These are phyloP conservation scores for Blastobotrys muscicola DNA, from an alignment of 805 yeast species.

Conservation along the genomic window DNA sequence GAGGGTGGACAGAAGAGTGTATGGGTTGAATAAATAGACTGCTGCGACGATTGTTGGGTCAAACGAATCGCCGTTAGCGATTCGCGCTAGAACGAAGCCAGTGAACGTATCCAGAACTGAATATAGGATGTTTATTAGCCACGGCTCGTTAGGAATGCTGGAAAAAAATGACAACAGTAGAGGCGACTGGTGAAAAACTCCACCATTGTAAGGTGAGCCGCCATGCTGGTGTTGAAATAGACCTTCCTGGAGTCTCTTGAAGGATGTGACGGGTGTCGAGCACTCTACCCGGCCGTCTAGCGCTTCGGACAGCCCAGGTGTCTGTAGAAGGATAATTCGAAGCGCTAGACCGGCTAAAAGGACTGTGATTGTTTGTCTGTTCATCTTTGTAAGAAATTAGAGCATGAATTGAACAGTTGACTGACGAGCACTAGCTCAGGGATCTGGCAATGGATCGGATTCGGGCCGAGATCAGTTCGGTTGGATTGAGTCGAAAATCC, in stretches of 20 bases:
- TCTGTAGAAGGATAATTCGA: constrained; percentile 16
- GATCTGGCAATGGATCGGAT: too few relatives aligned
- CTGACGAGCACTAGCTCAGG: too few relatives aligned
- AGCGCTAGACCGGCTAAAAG: constrained; percentile 14
- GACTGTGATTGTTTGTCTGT: neutral
- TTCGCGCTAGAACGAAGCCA: constrained; percentile 38
- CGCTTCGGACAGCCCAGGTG: constrained; percentile 22
- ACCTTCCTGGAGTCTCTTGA: constrained; percentile 53
- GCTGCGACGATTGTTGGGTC: constrained; percentile 44
- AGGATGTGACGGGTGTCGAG: constrained; percentile 68
- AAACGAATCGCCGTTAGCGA: constrained; percentile 20
- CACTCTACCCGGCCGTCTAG: constrained; percentile 50
- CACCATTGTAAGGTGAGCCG: constrained; percentile 70
- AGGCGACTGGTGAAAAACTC: constrained; percentile 82
- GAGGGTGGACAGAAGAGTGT: constrained; percentile 56
- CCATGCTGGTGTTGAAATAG: constrained; percentile 47
- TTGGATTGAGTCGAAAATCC: too few relatives aligned
- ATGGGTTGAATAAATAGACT: constrained; percentile 72
- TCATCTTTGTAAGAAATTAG: neutral
- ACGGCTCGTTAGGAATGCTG: constrained; percentile 19
- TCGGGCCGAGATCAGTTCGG: too few relatives aligned
- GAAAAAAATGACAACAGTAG: constrained; percentile 47
- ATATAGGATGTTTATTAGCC: constrained; percentile 35
- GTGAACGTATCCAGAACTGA: constrained; percentile 51
- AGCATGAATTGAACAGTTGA: too few relatives aligned